Conservation (phyloP, 345 rosid species). For the Physaria fendleri region DNA sequence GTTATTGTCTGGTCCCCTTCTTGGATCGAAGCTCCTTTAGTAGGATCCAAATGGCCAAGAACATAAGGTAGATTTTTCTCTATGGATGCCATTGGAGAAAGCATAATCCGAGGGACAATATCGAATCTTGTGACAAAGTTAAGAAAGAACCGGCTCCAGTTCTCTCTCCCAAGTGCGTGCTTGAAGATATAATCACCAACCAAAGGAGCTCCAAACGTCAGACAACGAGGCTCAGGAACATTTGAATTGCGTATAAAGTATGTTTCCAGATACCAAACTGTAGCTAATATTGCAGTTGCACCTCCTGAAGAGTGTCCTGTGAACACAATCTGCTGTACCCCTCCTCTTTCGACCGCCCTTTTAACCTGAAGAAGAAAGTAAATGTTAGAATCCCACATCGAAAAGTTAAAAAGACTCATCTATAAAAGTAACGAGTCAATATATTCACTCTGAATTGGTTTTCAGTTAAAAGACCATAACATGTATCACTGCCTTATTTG, state of each 20-base stretch:
- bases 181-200: conserved; percentile 47
- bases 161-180: conserved; percentile 65
- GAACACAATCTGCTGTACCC: conserved; percentile 56
- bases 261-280: conserved; percentile 57
- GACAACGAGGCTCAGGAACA: conserved; percentile 34
- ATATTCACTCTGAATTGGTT: too few relatives aligned
- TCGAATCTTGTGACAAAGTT: conserved; percentile 64
- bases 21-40: not conserved
- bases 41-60: conserved; percentile 24
- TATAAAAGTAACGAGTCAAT: too few relatives aligned
- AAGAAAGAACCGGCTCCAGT: conserved; percentile 54
- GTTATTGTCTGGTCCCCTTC: not conserved
- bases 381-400: too few relatives aligned
- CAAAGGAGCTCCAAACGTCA: conserved; percentile 87
- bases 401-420: too few relatives aligned
- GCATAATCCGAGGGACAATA: conserved; percentile 59
- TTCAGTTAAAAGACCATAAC: too few relatives aligned
- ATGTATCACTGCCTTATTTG: too few relatives aligned
- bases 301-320: conserved; percentile 87
- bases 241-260: not conserved
- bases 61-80: conserved; percentile 23
- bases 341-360: conserved; percentile 23
- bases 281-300: conserved; percentile 56
- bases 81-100: conserved; percentile 46
- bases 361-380: conserved; percentile 51